phyloP scores from a whole-genome alignment of 352 stramenopile genomes.

The Phytophthora pini region DNA sequence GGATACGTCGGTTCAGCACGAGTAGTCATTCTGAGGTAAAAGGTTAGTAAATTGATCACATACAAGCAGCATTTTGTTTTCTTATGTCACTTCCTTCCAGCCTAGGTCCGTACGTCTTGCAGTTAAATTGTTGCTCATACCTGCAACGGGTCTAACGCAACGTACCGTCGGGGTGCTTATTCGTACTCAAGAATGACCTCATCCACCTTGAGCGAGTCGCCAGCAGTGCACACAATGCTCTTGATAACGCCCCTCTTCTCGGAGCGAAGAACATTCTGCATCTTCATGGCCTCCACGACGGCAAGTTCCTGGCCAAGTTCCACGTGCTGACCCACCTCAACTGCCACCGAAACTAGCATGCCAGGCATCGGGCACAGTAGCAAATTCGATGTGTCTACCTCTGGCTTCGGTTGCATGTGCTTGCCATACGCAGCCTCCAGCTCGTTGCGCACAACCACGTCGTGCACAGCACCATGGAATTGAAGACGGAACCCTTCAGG shows the following conservation, averaged over 20 bases:
- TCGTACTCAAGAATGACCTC: slow-evolving; percentile 93
- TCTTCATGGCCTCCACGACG: slow-evolving; percentile 99
- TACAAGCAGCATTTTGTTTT: slow-evolving; percentile 16
- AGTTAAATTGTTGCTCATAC: slow-evolving; percentile 1
- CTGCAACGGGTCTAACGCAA: neutral
- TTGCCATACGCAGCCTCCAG: slow-evolving; percentile 85
- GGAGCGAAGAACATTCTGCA: slow-evolving; percentile 97
- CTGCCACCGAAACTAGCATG: slow-evolving; percentile 86
- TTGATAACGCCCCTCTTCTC: slow-evolving; percentile 90
- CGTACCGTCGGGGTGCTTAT: slow-evolving; percentile 37
- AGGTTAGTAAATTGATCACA: neutral
- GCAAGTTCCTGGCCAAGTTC: slow-evolving; percentile 94
- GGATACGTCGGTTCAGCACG: slow-evolving; percentile 14
- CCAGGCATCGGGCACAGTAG: slow-evolving; percentile 97
- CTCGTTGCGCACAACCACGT: slow-evolving; percentile 90
- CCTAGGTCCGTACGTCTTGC: neutral
- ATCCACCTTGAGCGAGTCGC: slow-evolving; percentile 92
- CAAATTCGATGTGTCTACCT: slow-evolving; percentile 91
- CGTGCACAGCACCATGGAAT: slow-evolving; percentile 88
- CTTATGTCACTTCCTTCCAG: neutral
- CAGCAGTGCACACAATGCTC: slow-evolving; percentile 80
- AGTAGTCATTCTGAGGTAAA: neutral
- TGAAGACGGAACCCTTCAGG: slow-evolving; percentile 82
- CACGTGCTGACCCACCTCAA: slow-evolving; percentile 91
- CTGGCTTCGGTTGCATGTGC: slow-evolving; percentile 92